Evolutionary conservation across 2,329 filamentous ascomycete species (phyloP), one percentile per base, ranked within the genome.

Genomic region (Penicillium sclerotiorum): DNA sequence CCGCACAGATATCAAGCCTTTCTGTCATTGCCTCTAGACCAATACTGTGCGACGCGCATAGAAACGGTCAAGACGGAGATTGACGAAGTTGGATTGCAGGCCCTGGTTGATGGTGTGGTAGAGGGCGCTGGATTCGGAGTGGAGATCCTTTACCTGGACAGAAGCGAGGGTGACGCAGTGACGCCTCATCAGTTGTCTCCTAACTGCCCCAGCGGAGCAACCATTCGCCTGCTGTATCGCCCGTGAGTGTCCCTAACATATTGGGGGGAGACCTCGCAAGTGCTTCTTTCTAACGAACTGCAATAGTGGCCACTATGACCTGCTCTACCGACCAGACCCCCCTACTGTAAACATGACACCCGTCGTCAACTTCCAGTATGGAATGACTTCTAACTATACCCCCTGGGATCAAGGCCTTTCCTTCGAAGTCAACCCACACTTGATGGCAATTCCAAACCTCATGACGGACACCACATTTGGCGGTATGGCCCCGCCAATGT

Each of bases 61-160:
- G 87, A 95, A 67, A 83, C 88, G 0, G 80, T 86, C 13, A 82
- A 86, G 59, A 84, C 85, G 43, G 93, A 97, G 73, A 95, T 97
- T 55, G 94, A 99, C 60, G 86, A 96, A 62, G 76, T 96, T n/a
- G 89, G 90, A 36, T 80, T 97, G 55, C 84, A 84, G 52, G 83
- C 90, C 2, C 77, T 97, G 42, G 83, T 87, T 54, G 86, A 93
- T 56, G 82, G 90, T 21, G 79, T 97, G 3, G 82, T 97, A 55
- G 87, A 89, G 64, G 89, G 88, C 7, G 86, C 86, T 42, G 85
- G 85, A 13, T 84, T 96, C 56, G 84, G 86, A 4, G 82, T 97
- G 17, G 90, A 96, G 66, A 89, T 97, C 55, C 85, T 90, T 46
- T 96, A 97, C 67, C 83, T 99, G 8, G 94, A 97, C 67, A 85